Percentiles rank a stretch among this genome's conserved stretches.
phyloP scores from a whole-genome alignment of 345 rosid genomes.

The Garcia nutans region DNA sequence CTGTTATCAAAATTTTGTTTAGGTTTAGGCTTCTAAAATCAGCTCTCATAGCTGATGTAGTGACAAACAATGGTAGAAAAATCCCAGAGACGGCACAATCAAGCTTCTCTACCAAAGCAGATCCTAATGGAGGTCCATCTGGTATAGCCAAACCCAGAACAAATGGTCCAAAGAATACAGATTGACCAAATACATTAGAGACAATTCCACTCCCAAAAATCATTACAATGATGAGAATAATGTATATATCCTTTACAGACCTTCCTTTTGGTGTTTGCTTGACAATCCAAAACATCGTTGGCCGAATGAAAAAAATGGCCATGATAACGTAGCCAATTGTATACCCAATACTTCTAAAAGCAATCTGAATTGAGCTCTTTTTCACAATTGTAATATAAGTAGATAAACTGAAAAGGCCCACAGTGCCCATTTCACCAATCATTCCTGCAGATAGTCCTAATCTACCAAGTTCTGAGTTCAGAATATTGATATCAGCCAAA shows the following conservation, averaged over 20 bases:
- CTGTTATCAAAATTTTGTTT: background rate
- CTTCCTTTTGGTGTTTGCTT: conserved; percentile 23
- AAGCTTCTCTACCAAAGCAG: conserved; percentile 29
- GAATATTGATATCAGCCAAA: conserved; percentile 21
- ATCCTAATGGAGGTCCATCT: conserved; percentile 30
- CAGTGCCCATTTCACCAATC: conserved; percentile 18
- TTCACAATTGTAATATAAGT: background rate
- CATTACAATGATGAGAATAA: conserved; percentile 22
- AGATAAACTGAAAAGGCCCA: background rate
- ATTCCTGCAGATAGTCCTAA: conserved; percentile 26
- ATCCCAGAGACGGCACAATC: conserved; percentile 20
- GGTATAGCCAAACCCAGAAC: conserved; percentile 28
- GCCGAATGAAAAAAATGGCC: conserved; percentile 8
- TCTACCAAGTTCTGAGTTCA: conserved; percentile 34
- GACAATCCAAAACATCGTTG: conserved; percentile 19
- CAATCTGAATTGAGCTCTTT: background rate
- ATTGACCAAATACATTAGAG: conserved; percentile 7
- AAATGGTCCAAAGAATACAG: conserved; percentile 16
- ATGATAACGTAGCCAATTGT: background rate
- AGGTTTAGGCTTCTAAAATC: background rate
- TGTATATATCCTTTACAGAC: conserved; percentile 9
- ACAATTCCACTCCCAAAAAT: background rate
- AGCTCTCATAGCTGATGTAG: conserved; percentile 21
- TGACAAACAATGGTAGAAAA: conserved; percentile 30
- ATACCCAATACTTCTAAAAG: too few relatives aligned